Percentiles rank a stretch among this genome's conserved stretches.
Conservation (phyloP, 169 alveolate species). For the Eimeria acervulina region DNA sequence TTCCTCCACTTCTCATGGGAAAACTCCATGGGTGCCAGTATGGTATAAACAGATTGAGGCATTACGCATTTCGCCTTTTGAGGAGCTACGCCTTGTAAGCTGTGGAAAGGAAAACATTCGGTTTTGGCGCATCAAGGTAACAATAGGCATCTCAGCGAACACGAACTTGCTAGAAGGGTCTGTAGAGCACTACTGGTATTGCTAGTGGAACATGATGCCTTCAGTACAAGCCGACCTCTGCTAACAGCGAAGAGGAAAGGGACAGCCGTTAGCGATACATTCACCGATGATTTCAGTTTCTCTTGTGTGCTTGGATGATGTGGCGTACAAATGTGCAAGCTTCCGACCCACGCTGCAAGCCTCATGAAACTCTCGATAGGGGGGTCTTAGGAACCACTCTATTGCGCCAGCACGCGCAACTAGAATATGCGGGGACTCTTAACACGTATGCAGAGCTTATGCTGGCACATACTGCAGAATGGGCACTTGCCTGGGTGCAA, state of each 20-base stretch:
- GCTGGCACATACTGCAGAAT: conserved; percentile 32
- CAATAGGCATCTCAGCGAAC: not conserved
- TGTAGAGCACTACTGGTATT: not conserved
- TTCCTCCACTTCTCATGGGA: not conserved
- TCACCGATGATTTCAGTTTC: not conserved
- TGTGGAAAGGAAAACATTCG: conserved; percentile 96
- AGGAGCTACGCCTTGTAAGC: conserved; percentile 91
- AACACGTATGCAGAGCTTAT: not conserved
- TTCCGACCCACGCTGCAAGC: not conserved
- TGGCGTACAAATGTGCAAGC: not conserved
- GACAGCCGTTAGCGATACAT: not conserved
- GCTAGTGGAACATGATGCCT: not conserved
- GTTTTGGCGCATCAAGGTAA: conserved; percentile 94
- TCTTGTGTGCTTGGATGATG: not conserved
- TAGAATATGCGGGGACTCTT: not conserved
- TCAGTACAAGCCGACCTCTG: not conserved
- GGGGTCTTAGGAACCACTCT: not conserved
- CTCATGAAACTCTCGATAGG: not conserved
- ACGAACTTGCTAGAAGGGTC: not conserved
- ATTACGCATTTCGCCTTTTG: conserved; percentile 93
- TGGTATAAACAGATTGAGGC: conserved; percentile 85
- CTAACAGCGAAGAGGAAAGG: not conserved
- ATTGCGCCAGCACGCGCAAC: not conserved
- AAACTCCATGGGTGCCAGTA: not conserved
- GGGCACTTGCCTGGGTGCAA: conserved; percentile 93